phyloP scores from a whole-genome alignment of 306 rosid species.

The Trifolium subterraneum region DNA sequence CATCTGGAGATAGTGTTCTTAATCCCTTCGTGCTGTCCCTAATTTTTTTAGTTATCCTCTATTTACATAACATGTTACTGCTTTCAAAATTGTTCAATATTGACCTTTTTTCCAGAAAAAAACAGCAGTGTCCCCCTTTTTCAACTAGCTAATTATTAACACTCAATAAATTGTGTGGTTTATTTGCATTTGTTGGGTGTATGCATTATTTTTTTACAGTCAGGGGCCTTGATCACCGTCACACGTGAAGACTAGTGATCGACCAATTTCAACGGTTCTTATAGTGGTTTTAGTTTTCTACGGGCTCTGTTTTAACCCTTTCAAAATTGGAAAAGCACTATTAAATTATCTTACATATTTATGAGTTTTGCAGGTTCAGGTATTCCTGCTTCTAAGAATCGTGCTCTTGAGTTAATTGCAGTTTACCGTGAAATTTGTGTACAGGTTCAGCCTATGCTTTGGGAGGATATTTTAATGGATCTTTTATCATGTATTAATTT shows the following conservation, averaged over 20 bases:
- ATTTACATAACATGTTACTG: neutral
- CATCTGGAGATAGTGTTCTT: neutral
- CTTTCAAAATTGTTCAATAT: neutral
- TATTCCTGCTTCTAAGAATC: conserved; percentile 62
- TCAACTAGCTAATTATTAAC: neutral
- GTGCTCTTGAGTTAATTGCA: conserved; percentile 52
- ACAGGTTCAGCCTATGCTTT: conserved; percentile 59
- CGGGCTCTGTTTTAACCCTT: conserved; percentile 2
- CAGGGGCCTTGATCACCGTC: conserved; percentile 49
- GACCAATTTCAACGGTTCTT: conserved; percentile 46
- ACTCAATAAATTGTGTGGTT: neutral
- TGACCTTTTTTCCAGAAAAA: conserved; percentile 7
- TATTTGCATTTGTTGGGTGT: conserved; percentile 40
- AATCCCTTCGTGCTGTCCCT: neutral
- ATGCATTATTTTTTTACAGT: conserved; percentile 47
- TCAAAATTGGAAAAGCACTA: conserved; percentile 19
- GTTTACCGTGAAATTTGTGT: conserved; percentile 70
- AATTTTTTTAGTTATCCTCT: neutral
- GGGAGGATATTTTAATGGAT: conserved; percentile 50
- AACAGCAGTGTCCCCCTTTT: conserved; percentile 14
- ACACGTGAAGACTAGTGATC: conserved; percentile 50
- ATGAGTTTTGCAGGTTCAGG: conserved; percentile 85
- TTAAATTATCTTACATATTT: conserved; percentile 54
- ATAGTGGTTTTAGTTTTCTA: conserved; percentile 43
- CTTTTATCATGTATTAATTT: conserved; percentile 36